phyloP scores from a whole-genome alignment of 495 filamentous ascomycete genomes.

The Penicillium diatomitis region DNA sequence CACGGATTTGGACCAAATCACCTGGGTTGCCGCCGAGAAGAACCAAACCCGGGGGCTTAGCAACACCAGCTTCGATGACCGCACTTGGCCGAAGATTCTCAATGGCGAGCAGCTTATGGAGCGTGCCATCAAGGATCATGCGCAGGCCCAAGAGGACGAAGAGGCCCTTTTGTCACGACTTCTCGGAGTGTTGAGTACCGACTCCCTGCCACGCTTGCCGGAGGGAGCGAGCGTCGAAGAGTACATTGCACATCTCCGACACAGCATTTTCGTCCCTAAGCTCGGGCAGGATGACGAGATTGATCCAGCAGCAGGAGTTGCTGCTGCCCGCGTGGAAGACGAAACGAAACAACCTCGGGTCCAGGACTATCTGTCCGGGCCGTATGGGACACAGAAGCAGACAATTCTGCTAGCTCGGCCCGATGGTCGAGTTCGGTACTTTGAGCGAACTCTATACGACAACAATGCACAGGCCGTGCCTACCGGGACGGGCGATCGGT shows the following conservation, averaged over 20 bases:
- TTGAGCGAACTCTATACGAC: constrained; percentile 79
- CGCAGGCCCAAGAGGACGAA: constrained; percentile 42
- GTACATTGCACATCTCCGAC: constrained; percentile 58
- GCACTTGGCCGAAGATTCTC: constrained; percentile 74
- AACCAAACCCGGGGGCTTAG: constrained; percentile 70
- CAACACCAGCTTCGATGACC: constrained; percentile 70
- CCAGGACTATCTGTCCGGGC: constrained; percentile 24
- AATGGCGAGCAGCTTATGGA: constrained; percentile 43
- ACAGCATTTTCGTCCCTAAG: constrained; percentile 78
- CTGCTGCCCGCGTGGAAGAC: constrained; percentile 30
- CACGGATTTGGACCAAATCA: constrained; percentile 39
- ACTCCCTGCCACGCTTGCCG: constrained; percentile 58
- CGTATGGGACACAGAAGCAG: constrained; percentile 92
- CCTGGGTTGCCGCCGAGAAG: constrained; percentile 59
- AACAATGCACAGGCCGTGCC: constrained; percentile 50
- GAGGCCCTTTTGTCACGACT: constrained; percentile 61
- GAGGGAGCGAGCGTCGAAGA: constrained; percentile 51
- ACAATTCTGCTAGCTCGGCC: constrained; percentile 72
- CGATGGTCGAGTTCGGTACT: constrained; percentile 67
- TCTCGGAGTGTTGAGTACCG: constrained; percentile 56
- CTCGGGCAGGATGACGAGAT: constrained; percentile 48
- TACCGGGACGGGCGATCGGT: constrained; percentile 49
- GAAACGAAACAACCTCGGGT: constrained; percentile 11
- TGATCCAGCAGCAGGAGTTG: constrained; percentile 28
- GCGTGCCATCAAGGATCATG: constrained; percentile 36